Percentiles rank a stretch among this genome's conserved stretches.
Evolutionary conservation across 176 grass and related monocot species (phyloP).

Genomic region (Triticum aestivum): IWGSC_CS_RefSeq_v2.1 NC_057796.1:299162765-299163264

Average conservation of each 20-base stretch:
- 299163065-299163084: constrained; percentile 40
- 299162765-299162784: constrained; percentile 25
- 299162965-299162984: constrained; percentile 26
- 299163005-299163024: constrained; percentile 72
- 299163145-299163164: not conserved
- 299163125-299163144: not conserved
- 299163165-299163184: not conserved
- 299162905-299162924: not conserved
- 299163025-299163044: constrained; percentile 69
- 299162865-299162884: constrained; percentile 75
- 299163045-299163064: constrained; percentile 51
- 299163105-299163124: constrained; percentile 24
- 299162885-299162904: constrained; percentile 28
- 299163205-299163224: constrained; percentile 5
- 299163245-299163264: constrained; percentile 18
- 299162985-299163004: constrained; percentile 32
- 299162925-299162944: constrained; percentile 26
- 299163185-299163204: not conserved
- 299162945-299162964: constrained; percentile 14
- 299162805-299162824: constrained; percentile 49
- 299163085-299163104: constrained; percentile 51
- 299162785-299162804: constrained; percentile 66
- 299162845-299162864: constrained; percentile 58
- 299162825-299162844: constrained; percentile 52
- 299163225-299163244: not conserved